Evolutionary conservation across 2,329 filamentous ascomycete species (phyloP).

Genomic region (Fusarium dimerum): DNA sequence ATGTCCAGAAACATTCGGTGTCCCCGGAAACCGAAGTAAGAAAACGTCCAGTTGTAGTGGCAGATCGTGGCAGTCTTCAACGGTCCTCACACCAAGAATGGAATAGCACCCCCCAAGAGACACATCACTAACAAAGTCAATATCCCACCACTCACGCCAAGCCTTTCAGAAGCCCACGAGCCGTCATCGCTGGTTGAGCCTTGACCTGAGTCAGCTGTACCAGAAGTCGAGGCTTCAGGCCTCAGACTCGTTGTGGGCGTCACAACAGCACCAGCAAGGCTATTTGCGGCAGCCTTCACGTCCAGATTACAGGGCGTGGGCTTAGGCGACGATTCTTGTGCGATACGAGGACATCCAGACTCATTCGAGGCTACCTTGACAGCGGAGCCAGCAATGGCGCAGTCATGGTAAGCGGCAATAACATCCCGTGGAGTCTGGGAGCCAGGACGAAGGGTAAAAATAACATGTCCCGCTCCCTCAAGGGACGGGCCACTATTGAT

Average conservation of each 20-base stretch:
- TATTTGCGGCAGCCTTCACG: conserved; percentile 7
- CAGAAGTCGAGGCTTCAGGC: background rate
- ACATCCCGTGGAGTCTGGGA: conserved; percentile 6
- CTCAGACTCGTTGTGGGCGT: conserved; percentile 17
- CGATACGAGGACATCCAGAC: conserved; percentile 11
- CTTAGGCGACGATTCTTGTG: conserved; percentile 5
- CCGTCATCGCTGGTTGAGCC: no score
- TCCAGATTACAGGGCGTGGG: conserved; percentile 13
- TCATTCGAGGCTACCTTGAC: conserved; percentile 12
- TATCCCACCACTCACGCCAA: no score
- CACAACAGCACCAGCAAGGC: conserved; percentile 11
- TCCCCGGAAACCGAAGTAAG: no score
- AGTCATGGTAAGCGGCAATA: conserved; percentile 9
- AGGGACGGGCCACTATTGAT: conserved; percentile 14
- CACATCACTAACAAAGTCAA: no score
- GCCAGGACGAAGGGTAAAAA: conserved; percentile 7
- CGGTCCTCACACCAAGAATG: no score
- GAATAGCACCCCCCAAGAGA: no score
- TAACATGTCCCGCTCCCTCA: conserved; percentile 3
- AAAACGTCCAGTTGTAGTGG: no score
- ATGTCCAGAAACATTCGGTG: no score
- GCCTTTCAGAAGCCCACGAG: no score
- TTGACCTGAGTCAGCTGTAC: no score
- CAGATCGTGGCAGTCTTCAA: no score
- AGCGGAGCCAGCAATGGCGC: conserved; percentile 7